Evolutionary conservation across 2,329 filamentous ascomycete genomes (phyloP), one percentile per base, ranked within the genome.

Genomic region (Balansia obtecta): DNA sequence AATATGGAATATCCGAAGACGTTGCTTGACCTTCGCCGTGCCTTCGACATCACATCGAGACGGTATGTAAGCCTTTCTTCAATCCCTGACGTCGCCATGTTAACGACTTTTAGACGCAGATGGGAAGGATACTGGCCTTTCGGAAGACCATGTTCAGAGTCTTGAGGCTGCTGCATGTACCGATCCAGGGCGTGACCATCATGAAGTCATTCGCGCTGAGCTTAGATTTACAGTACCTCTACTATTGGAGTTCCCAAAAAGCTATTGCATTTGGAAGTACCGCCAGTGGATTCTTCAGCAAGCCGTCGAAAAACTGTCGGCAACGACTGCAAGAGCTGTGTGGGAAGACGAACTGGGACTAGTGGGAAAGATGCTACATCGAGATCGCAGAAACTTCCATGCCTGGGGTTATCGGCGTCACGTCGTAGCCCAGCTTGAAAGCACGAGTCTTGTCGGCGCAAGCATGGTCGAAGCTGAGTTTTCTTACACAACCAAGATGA

Each of bases 221-320:
- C 74, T 98, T 34, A 71, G 72, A 45, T 95, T 96, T 62, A 83
- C 91, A 34, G 79, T 96, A 40, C 87, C 88, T 0, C 76, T 98
- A 18, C 77, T 98, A 46, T 77, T 87, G 56, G 81, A 88, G 57
- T 91, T 82, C 57, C 93, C 93, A 7, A 98, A 98, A 66, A 97
- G 93, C 74, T 98, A 98, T 71, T 97, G 93, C 91, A 91, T 98
- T 61, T 98, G 93, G 93, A 95, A 95, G 59, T 91, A 96, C 67
- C 83, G 93, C 30, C 69, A 85, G 44, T 98, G 93, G 90, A 72
- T 91, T 3, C 73, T 98, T 13, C 72, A 83, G 50, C 79, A 88
- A 64, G 82, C 83, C 34, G 86, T 85, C 45, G 64, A 73, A 12
- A 72, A 82, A 16, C 72, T 95, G 10, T 76, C 80, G 2, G 54